Evolutionary conservation across 2,329 filamentous ascomycete genomes (phyloP), one percentile per base, ranked within the genome.

Genomic region (Colletotrichum tropicale): DNA sequence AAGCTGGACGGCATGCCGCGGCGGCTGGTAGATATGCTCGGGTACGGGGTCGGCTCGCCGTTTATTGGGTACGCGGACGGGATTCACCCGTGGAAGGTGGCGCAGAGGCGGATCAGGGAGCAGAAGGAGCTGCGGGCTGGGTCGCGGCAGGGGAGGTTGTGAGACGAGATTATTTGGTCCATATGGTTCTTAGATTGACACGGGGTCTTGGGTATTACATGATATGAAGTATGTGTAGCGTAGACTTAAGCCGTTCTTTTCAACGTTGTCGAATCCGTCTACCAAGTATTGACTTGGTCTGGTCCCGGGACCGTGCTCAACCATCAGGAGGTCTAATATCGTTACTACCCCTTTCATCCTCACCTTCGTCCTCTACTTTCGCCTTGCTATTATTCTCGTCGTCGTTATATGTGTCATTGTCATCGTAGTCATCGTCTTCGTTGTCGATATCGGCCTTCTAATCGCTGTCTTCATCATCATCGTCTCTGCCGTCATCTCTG

Each of bases 21-120:
- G 15, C 71, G 75, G 12, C 34, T 80, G 24, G 80, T 81, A 38
- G 79, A 79, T 16, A 78, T 81, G 78, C 56, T 81, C 2, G 80
- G 80, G 2, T 81, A 80, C 36, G 77, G 79, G 28, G 75, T 79
- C 13, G 79, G 76, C 9, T 61, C 65, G 16, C 80, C 80, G 6
- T 81, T 81, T 28, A 60, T 80, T 2, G 80, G 80, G 13, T 77
- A 79, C 43, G 77, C 76, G 6, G 76, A 81, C 8, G 80, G 80
- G 12, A 36, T 65, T n/a, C 79, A 77, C 43, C 79, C 79, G 9
- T 69, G 71, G 66, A 73, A 24, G 36, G 75, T 72, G 24, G 75
- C 72, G 58, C 78, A 79, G 38, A 55, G 58, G 60, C 68, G 72
- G 66, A 16, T 80, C 16, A 30, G 76, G 73, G 66, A 71, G 26